Conservation (phyloP, 495 filamentous ascomycete species). For the Podospora pseudoanserina region DNA sequence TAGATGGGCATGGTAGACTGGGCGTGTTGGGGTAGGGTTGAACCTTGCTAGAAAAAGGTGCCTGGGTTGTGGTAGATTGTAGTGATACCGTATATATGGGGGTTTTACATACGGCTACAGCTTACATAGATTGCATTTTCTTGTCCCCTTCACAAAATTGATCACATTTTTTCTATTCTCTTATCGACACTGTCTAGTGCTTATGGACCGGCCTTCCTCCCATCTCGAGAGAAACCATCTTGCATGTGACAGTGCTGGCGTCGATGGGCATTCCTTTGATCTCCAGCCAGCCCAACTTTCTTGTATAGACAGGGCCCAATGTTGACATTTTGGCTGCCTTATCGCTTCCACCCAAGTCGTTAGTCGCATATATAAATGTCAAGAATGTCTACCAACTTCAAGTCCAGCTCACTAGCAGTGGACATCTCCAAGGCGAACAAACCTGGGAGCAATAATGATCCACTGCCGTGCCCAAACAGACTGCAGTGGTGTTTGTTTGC, state of each 20-base stretch:
- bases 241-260: too few species aligned
- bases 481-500: neutral
- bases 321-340: too few species aligned
- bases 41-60: too few species aligned
- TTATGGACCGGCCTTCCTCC: neutral
- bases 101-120: neutral
- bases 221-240: neutral
- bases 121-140: neutral
- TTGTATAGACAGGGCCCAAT: too few species aligned
- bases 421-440: neutral
- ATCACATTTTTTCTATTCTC: too few species aligned
- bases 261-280: too few species aligned
- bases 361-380: too few species aligned
- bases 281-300: too few species aligned
- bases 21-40: neutral
- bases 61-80: too few species aligned
- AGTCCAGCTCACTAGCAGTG: neutral
- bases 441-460: neutral
- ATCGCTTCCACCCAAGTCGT: too few species aligned
- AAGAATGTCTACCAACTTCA: neutral
- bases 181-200: too few species aligned
- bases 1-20: neutral
- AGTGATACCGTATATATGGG: neutral
- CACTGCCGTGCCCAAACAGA: neutral
- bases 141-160: too few species aligned